phyloP scores from a whole-genome alignment of 2,329 filamentous ascomycete species.

The Decorospora gaudefroyi region DNA sequence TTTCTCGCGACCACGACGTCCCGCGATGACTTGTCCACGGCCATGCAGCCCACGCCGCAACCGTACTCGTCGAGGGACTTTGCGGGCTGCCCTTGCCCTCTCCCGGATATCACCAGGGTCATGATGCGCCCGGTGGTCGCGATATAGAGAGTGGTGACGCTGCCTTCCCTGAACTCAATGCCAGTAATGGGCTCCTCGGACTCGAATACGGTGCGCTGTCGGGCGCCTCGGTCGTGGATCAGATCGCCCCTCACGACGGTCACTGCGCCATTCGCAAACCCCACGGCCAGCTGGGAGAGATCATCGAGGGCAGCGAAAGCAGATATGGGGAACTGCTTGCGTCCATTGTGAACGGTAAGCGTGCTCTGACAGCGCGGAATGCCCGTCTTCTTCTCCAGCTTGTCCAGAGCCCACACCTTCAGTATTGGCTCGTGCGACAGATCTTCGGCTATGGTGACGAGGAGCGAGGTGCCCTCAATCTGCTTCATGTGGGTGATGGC shows the following conservation, averaged over 20 bases:
- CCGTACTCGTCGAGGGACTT: conserved; percentile 87
- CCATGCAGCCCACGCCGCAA: conserved; percentile 94
- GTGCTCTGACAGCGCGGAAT: conserved; percentile 86
- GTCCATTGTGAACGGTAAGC: conserved; percentile 82
- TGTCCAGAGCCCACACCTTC: conserved; percentile 98
- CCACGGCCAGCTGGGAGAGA: conserved; percentile 88
- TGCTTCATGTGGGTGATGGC: conserved; percentile 91
- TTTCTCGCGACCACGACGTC: conserved; percentile 91
- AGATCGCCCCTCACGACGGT: conserved; percentile 92
- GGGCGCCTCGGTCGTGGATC: conserved; percentile 91
- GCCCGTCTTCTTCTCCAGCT: conserved; percentile 90
- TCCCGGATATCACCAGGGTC: conserved; percentile 82
- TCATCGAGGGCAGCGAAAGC: conserved; percentile 87
- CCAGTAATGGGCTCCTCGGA: conserved; percentile 96
- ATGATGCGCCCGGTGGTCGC: conserved; percentile 87
- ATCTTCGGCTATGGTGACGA: conserved; percentile 88
- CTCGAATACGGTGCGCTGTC: conserved; percentile 92
- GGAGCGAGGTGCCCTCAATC: conserved; percentile 80
- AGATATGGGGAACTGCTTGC: conserved; percentile 92
- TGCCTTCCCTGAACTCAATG: conserved; percentile 71
- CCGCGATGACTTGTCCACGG: conserved; percentile 74
- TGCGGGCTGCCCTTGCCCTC: conserved; percentile 85
- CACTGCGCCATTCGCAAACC: conserved; percentile 93
- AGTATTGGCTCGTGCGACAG: conserved; percentile 83
- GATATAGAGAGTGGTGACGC: conserved; percentile 80